These are phyloP conservation scores for Stylonectria norvegica DNA, from an alignment of 2,329 filamentous ascomycete species.

Conservation along the genomic window DNA sequence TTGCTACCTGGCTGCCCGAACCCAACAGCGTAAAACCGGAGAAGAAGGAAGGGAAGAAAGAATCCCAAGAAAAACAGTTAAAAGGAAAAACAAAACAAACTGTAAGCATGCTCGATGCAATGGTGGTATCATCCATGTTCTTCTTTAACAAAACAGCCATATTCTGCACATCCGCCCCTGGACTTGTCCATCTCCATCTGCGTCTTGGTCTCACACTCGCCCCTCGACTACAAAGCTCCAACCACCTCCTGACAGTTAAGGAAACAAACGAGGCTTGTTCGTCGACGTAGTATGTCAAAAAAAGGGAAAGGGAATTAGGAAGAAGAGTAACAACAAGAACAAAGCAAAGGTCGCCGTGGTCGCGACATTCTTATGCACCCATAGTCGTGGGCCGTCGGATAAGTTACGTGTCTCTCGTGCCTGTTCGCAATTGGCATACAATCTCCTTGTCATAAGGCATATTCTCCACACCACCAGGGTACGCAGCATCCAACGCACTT, in stretches of 20 bases:
- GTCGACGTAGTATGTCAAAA: conserved; percentile 18
- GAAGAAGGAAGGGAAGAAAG: conserved; percentile 9
- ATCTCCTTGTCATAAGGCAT: conserved; percentile 21
- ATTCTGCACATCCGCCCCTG: conserved; percentile 20
- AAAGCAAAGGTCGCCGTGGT: conserved; percentile 19
- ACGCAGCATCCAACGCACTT: conserved; percentile 18
- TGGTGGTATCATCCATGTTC: conserved; percentile 43
- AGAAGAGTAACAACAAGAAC: conserved; percentile 19
- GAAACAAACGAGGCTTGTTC: conserved; percentile 17
- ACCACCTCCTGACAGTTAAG: conserved; percentile 18
- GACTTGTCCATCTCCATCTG: conserved; percentile 3
- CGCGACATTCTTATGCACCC: conserved; percentile 30
- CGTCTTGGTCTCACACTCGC: conserved; percentile 5
- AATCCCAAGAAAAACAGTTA: conserved; percentile 15
- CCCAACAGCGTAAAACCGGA: background rate
- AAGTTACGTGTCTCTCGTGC: conserved; percentile 26
- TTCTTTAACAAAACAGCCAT: conserved; percentile 30
- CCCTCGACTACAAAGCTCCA: too few relatives aligned
- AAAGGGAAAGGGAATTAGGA: conserved; percentile 15
- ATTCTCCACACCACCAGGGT: conserved; percentile 13
- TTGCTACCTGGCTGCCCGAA: conserved; percentile 16
- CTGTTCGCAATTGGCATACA: conserved; percentile 18
- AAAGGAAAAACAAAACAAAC: conserved; percentile 27
- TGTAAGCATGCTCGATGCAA: conserved; percentile 36
- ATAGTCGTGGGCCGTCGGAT: conserved; percentile 23